Percentiles rank a stretch among this genome's conserved stretches.
Conservation (phyloP, 139 green algal species). For the Gonium pectorale region DNA sequence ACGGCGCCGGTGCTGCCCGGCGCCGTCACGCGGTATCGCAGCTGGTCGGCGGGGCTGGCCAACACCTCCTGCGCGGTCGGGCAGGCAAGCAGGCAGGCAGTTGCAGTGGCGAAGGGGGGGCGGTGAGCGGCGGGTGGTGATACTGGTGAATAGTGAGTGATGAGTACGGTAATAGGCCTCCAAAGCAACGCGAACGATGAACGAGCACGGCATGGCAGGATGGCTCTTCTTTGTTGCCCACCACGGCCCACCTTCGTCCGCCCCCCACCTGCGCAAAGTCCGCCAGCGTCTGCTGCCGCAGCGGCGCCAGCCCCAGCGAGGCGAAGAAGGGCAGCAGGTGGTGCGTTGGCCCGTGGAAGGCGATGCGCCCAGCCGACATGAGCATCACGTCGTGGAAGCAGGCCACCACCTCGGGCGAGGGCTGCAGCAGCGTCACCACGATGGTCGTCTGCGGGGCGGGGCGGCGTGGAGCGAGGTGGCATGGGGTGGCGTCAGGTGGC, state of each 20-base stretch:
- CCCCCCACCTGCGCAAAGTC: conserved; percentile 82
- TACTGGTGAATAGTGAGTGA: too few relatives aligned
- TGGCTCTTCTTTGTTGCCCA: too few relatives aligned
- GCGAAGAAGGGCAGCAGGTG: conserved; percentile 75
- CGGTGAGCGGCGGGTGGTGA: too few relatives aligned
- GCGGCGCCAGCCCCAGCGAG: conserved; percentile 52
- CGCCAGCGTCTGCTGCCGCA: conserved; percentile 65
- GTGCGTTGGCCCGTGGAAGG: conserved; percentile 60
- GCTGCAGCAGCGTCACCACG: conserved; percentile 86
- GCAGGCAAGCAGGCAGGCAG: too few relatives aligned
- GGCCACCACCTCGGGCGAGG: conserved; percentile 76
- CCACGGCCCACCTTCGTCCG: too few relatives aligned
- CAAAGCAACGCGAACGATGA: too few relatives aligned
- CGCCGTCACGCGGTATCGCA: neutral
- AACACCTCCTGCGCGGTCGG: conserved; percentile 28
- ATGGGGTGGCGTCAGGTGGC: too few relatives aligned
- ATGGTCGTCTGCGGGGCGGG: conserved; percentile 62
- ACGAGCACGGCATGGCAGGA: too few relatives aligned
- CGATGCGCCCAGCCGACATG: conserved; percentile 55
- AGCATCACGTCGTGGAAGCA: conserved; percentile 75
- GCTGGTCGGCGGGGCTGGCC: conserved; percentile 17
- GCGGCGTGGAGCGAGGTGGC: too few relatives aligned
- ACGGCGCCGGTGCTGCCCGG: neutral
- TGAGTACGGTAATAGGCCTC: too few relatives aligned
- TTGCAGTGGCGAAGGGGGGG: too few relatives aligned